A percentile compares a stretch with the other conserved stretches of the same genome.
Evolutionary conservation across 805 yeast genomes (phyloP).

Genomic region (Starmerella potacharoeniae): DNA sequence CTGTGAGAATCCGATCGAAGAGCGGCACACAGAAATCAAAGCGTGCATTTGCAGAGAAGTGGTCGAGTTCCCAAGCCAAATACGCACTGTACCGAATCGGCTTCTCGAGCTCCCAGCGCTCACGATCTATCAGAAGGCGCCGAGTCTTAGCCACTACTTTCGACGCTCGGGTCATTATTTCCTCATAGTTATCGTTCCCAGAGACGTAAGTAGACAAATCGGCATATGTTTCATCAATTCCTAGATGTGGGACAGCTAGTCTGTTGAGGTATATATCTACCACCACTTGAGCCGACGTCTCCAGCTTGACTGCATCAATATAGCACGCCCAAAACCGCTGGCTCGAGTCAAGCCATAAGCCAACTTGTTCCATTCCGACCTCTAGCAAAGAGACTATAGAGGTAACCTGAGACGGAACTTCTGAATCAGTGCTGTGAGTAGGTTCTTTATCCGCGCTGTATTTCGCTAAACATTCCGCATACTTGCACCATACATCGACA

Average conservation of each 20-base stretch:
- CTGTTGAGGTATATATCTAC: background rate
- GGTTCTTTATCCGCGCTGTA: background rate
- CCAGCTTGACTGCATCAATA: background rate
- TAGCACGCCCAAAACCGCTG: background rate
- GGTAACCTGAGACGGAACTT: background rate
- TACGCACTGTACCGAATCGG: background rate
- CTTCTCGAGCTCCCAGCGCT: background rate
- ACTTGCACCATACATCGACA: background rate
- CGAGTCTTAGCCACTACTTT: background rate
- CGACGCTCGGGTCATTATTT: background rate
- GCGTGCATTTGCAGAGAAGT: background rate
- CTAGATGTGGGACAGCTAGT: background rate
- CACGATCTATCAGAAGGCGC: background rate
- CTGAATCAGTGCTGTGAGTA: background rate
- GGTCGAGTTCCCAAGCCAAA: constrained; percentile 1
- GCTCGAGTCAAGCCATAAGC: constrained; percentile 2
- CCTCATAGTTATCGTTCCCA: background rate
- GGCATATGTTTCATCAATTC: background rate
- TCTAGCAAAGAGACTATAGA: background rate
- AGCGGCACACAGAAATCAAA: background rate
- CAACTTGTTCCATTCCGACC: background rate
- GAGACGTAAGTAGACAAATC: background rate
- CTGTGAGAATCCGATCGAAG: background rate
- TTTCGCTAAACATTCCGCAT: background rate
- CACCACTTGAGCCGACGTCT: background rate